Conservation (phyloP, 2,329 filamentous ascomycete species). For the Paecilomyces niveus region DNA sequence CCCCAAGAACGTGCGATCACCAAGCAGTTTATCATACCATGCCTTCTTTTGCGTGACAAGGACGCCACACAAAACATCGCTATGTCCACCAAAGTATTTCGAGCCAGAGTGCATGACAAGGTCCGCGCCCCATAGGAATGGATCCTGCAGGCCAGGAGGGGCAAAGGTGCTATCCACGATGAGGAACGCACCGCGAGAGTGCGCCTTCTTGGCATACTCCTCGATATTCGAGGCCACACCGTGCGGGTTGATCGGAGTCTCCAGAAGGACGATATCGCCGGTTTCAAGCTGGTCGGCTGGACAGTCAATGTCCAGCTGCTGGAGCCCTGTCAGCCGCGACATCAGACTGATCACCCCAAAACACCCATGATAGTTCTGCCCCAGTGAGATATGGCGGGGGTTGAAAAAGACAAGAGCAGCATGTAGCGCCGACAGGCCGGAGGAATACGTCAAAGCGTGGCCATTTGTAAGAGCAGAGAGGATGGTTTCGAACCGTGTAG, state of each 20-base stretch:
- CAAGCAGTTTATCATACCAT: conserved; percentile 55
- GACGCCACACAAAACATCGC: conserved; percentile 84
- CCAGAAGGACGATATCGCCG: conserved; percentile 83
- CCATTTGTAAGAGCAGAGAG: conserved; percentile 62
- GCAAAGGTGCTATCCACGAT: conserved; percentile 89
- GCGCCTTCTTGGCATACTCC: conserved; percentile 65
- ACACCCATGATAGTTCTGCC: conserved; percentile 85
- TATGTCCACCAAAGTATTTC: conserved; percentile 95
- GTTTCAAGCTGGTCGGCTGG: conserved; percentile 57
- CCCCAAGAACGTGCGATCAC: conserved; percentile 71
- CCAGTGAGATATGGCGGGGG: conserved; percentile 74
- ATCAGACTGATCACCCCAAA: conserved; percentile 75
- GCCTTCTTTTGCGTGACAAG: conserved; percentile 55
- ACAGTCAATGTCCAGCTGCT: conserved; percentile 65
- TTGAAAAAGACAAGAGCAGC: conserved; percentile 78
- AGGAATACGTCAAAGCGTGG: conserved; percentile 69
- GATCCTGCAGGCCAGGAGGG: conserved; percentile 81
- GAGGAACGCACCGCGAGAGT: conserved; percentile 63
- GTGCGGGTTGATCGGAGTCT: conserved; percentile 89
- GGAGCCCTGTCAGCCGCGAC: conserved; percentile 65
- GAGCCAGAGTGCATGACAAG: conserved; percentile 87
- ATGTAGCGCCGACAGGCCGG: conserved; percentile 82
- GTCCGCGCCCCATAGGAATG: conserved; percentile 75
- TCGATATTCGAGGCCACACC: conserved; percentile 71
- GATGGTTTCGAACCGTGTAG: conserved; percentile 76